Base-by-base conservation (phyloP, 2,329 filamentous ascomycete species). In the Sporothrix phasma region DNA sequence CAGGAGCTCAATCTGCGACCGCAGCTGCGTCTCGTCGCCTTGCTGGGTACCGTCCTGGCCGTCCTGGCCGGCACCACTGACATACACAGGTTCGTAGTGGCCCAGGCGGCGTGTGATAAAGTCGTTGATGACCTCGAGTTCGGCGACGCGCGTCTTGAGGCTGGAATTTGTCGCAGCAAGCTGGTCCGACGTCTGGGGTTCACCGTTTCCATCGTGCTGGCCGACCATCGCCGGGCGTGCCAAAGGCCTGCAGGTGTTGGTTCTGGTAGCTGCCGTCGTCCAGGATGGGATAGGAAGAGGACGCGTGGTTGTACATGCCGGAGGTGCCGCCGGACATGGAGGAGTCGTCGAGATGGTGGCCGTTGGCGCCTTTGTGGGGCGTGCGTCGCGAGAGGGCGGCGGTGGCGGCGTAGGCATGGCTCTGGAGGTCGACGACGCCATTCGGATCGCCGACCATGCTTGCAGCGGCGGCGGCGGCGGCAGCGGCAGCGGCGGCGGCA, bases 41-140 rank as follows among this genome's bases (percentile, higher is more conserved):
- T 34, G 15, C 51, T 49, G 60, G 26, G 17, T 22, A 11, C 51
- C 53, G 5, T 58, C 45, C 56, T 66, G 64, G 17, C 61, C 54
- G 24, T 67, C 67, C 34, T 65, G 80, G n/a, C 66, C 66, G 11
- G 66, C 81, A 58, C 81, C 81, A 59, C 80, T 79, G 70, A 88
- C 85, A 69, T 83, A 84, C 64, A 81, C 80, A 26, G 65, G 65
- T 73, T 90, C 88, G 8, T 90, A 80, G 73, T 90, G 81, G 73
- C 86, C 75, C 46, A 97, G 85, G 11, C 88, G 84, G 43, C 87
- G 87, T 60, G 87, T 82, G 74, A 91, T 92, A 51, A 92, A 79
- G 72, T 89, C 88, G 71, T 92, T 97, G 79, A 99, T 97, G 61
- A 99, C 84, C 73, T 99, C 94, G 26, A 99, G 82, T 75, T 99